phyloP scores from a whole-genome alignment of 2,329 filamentous ascomycete species.

The Penicillium sp. region DNA sequence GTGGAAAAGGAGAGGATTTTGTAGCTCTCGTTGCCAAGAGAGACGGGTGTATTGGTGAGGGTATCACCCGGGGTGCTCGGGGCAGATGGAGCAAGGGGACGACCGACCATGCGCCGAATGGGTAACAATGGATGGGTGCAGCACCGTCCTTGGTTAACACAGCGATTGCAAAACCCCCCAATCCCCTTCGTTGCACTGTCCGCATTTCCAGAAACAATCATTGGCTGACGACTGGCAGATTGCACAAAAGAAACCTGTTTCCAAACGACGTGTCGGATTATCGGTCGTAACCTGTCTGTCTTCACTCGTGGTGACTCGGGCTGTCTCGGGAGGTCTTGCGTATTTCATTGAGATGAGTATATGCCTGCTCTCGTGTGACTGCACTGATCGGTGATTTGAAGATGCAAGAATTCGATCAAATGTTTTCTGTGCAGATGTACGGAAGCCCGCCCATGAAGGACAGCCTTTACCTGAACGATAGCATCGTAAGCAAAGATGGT shows the following conservation, averaged over 20 bases:
- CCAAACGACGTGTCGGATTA: conserved; percentile 65
- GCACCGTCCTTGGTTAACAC: conserved; percentile 75
- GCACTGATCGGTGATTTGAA: conserved; percentile 19
- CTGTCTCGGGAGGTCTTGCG: conserved; percentile 26
- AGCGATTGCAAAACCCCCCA: conserved; percentile 93
- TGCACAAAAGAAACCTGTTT: conserved; percentile 82
- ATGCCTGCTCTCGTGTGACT: conserved; percentile 46
- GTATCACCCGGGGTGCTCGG: conserved; percentile 18
- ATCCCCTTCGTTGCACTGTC: conserved; percentile 82
- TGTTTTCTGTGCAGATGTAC: conserved; percentile 64
- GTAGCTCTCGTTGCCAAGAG: conserved; percentile 53
- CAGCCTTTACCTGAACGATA: conserved; percentile 77
- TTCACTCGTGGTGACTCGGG: conserved; percentile 36
- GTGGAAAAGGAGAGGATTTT: conserved; percentile 70
- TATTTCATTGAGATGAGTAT: conserved; percentile 45
- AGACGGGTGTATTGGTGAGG: conserved; percentile 25
- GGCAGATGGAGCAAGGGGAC: conserved; percentile 4
- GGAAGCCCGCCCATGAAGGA: conserved; percentile 84
- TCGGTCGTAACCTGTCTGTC: conserved; percentile 58
- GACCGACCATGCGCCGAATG: conserved; percentile 58
- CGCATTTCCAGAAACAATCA: conserved; percentile 86
- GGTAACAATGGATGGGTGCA: conserved; percentile 82
- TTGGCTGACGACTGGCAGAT: conserved; percentile 72
- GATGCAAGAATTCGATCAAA: conserved; percentile 57
- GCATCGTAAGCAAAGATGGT: conserved; percentile 77